Conservation (phyloP, 768 basidiomycete genomes). For the Candolleomyces eurysporus region DNA sequence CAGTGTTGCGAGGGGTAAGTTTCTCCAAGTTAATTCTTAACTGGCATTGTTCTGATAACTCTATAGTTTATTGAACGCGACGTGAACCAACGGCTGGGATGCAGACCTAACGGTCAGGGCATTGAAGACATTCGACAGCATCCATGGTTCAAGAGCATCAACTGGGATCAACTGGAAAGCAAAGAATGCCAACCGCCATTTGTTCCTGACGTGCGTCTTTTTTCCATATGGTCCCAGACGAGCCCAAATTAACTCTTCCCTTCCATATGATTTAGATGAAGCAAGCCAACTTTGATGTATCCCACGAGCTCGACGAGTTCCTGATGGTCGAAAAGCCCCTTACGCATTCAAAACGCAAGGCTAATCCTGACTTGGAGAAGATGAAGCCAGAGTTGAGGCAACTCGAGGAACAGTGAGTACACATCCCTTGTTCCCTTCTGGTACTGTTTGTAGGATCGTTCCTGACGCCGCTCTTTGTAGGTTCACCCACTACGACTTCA, state of each 20-base stretch:
- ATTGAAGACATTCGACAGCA: conserved; percentile 78
- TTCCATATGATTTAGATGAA: conserved; percentile 62
- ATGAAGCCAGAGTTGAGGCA: conserved; percentile 90
- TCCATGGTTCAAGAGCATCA: conserved; percentile 79
- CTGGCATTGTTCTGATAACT: conserved; percentile 16
- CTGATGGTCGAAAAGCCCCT: conserved; percentile 98
- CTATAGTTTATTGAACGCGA: conserved; percentile 83
- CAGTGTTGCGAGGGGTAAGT: conserved; percentile 67
- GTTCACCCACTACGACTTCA: conserved; percentile 89
- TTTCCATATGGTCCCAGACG: not conserved
- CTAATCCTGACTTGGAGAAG: conserved; percentile 78
- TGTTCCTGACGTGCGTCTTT: conserved; percentile 80
- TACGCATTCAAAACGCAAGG: conserved; percentile 90
- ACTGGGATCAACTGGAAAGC: conserved; percentile 76
- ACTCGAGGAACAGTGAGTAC: conserved; percentile 85
- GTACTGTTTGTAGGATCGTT: not conserved
- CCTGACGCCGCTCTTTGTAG: conserved; percentile 32
- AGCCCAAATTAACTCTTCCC: conserved; percentile 3
- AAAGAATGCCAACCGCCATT: conserved; percentile 80
- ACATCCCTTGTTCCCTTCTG: conserved; percentile 1
- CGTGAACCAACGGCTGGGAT: conserved; percentile 75
- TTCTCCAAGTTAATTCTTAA: not conserved
- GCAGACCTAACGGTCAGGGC: conserved; percentile 64
- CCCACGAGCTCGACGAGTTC: conserved; percentile 96
- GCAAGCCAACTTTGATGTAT: conserved; percentile 96